phyloP scores from a whole-genome alignment of 1,284 basidiomycete genomes.

The Trametes polyzona region DNA sequence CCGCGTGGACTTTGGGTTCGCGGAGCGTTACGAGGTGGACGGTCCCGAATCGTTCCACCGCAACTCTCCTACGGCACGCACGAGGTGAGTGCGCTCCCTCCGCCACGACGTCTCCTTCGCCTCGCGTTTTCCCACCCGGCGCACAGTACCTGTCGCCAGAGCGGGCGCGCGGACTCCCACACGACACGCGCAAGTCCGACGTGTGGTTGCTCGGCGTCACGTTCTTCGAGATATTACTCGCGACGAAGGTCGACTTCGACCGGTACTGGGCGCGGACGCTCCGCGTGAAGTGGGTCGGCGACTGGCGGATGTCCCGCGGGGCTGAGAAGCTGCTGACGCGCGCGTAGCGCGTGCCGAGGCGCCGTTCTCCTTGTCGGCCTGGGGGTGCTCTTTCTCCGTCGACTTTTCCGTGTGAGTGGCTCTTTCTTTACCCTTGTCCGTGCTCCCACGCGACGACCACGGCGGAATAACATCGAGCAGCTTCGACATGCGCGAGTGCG shows the following conservation, averaged over 20 bases:
- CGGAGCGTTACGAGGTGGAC: slow-evolving; percentile 73
- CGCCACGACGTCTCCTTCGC: too few species aligned
- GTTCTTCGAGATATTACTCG: slow-evolving; percentile 90
- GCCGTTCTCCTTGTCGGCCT: slow-evolving; percentile 4
- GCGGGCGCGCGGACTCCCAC: slow-evolving; percentile 80
- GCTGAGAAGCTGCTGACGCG: slow-evolving; percentile 38
- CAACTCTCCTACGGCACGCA: slow-evolving; percentile 88
- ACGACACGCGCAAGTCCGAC: slow-evolving; percentile 92
- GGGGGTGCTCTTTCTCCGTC: slow-evolving; percentile 18
- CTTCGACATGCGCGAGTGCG: slow-evolving; percentile 44
- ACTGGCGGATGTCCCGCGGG: slow-evolving; percentile 69
- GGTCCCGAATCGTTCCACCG: slow-evolving; percentile 76
- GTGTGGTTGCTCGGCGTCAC: slow-evolving; percentile 93
- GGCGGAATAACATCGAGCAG: slow-evolving; percentile 45
- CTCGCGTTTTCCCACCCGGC: background rate
- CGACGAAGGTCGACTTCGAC: slow-evolving; percentile 82
- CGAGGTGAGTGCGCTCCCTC: slow-evolving; percentile 75
- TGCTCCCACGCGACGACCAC: slow-evolving; percentile 32
- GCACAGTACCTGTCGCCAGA: slow-evolving; percentile 85
- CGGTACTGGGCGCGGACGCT: slow-evolving; percentile 84
- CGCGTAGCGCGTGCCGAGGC: slow-evolving; percentile 22
- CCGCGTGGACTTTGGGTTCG: slow-evolving; percentile 92
- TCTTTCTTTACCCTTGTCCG: slow-evolving; percentile 14
- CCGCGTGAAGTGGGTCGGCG: slow-evolving; percentile 84
- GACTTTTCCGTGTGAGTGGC: slow-evolving; percentile 1